Percentiles rank a stretch among this genome's conserved stretches.
phyloP scores from a whole-genome alignment of 371 early-diverging fungal species.

The Mucor lusitanicus region DNA sequence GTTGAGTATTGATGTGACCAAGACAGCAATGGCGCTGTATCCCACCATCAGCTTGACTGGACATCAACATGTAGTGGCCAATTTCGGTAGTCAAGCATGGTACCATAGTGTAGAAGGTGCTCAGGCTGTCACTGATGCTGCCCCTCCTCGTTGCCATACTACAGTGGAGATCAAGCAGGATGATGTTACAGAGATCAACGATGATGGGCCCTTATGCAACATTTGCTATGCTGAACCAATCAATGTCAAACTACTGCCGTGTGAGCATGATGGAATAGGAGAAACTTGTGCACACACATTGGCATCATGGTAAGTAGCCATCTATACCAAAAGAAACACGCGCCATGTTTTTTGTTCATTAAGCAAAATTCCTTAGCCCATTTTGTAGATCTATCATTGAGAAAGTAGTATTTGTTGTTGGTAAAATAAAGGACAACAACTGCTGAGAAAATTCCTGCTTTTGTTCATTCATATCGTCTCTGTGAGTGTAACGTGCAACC shows the following conservation, averaged over 20 bases:
- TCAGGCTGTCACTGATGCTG: neutral
- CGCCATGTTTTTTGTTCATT: too few species aligned
- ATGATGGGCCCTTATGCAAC: slow-evolving; percentile 37
- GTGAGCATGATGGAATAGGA: slow-evolving; percentile 44
- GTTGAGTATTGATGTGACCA: slow-evolving; percentile 7
- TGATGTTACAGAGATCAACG: neutral
- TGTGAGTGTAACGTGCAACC: neutral
- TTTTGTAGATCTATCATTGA: slow-evolving; percentile 16
- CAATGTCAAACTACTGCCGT: slow-evolving; percentile 35
- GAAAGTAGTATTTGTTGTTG: neutral
- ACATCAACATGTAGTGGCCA: slow-evolving; percentile 43
- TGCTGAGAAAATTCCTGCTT: neutral
- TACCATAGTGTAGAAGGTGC: neutral
- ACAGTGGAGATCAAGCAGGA: neutral
- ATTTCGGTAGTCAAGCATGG: slow-evolving; percentile 48
- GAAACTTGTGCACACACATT: slow-evolving; percentile 33
- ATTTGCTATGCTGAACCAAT: slow-evolving; percentile 49
- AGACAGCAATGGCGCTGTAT: slow-evolving; percentile 26
- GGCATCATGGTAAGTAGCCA: slow-evolving; percentile 37
- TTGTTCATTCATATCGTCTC: neutral
- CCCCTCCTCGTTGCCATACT: neutral
- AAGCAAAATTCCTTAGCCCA: slow-evolving; percentile 15
- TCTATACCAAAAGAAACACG: too few species aligned
- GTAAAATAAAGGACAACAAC: neutral
- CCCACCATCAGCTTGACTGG: slow-evolving; percentile 46